A percentile compares a stretch with the other conserved stretches of the same genome.
These are phyloP conservation scores for Candida tammaniensis DNA, from an alignment of 805 yeast species.

Conservation along the genomic window DNA sequence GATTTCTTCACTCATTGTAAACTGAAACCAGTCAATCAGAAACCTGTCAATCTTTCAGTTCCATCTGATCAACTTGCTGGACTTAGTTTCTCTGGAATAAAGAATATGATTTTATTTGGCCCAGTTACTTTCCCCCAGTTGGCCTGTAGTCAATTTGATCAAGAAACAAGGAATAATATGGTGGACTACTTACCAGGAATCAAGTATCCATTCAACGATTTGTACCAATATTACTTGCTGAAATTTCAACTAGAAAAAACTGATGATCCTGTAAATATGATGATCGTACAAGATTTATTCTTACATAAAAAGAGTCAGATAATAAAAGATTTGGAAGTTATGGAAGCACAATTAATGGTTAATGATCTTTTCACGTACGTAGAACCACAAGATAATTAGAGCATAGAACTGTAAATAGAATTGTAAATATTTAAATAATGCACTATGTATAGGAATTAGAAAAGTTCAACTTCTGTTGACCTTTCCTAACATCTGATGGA, in stretches of 20 bases:
- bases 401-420: too few species aligned
- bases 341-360: background rate
- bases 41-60: background rate
- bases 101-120: slow-evolving; percentile 3
- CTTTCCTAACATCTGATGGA: slow-evolving; percentile 20
- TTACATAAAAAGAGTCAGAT: too few species aligned
- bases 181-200: slow-evolving; percentile 7
- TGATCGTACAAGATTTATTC: slow-evolving; percentile 1
- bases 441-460: too few species aligned
- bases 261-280: slow-evolving; percentile 1
- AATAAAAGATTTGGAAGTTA: background rate
- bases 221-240: slow-evolving; percentile 5
- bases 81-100: slow-evolving; percentile 1
- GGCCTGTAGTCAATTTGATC: too few species aligned
- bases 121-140: too few species aligned
- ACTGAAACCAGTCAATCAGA: too few species aligned
- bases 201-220: slow-evolving; percentile 2
- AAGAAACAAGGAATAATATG: too few species aligned
- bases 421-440: too few species aligned
- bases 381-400: too few species aligned
- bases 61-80: slow-evolving; percentile 6
- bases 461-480: slow-evolving; percentile 10
- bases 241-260: slow-evolving; percentile 1
- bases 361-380: slow-evolving; percentile 1
- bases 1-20: too few species aligned